These are phyloP conservation scores for Solanum etuberosum DNA, from an alignment of 257 asterid species.

Conservation along the genomic window DNA sequence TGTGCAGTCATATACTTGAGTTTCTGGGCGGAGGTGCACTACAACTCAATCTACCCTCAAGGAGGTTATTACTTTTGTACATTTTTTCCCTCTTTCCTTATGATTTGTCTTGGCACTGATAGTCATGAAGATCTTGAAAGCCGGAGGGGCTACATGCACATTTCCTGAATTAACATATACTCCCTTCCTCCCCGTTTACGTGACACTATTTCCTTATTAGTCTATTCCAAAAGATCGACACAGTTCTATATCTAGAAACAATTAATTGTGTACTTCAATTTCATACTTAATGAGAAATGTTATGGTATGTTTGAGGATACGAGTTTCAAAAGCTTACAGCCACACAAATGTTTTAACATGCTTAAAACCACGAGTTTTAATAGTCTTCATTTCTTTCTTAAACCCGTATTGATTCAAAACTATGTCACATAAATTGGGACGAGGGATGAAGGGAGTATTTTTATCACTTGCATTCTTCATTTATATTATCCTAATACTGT, in stretches of 20 bases:
- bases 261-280: not conserved
- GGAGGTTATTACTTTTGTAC: constrained; percentile 44
- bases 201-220: not conserved
- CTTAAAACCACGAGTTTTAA: not conserved
- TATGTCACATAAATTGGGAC: not conserved
- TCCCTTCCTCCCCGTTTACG: not conserved
- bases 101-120: not conserved
- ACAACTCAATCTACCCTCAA: constrained; percentile 86
- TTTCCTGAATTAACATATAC: not conserved
- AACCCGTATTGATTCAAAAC: not conserved
- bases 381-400: not conserved
- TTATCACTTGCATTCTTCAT: not conserved
- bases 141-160: not conserved
- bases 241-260: not conserved
- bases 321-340: not conserved
- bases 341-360: not conserved
- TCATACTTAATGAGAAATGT: not conserved
- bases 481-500: not conserved
- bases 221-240: not conserved
- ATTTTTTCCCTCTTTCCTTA: not conserved
- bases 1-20: constrained; percentile 73
- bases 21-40: constrained; percentile 99
- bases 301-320: not conserved
- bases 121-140: not conserved
- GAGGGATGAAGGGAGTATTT: not conserved